Evolutionary conservation across 306 rosid species (phyloP).

Genomic region (Begonia fuchsioides): DNA sequence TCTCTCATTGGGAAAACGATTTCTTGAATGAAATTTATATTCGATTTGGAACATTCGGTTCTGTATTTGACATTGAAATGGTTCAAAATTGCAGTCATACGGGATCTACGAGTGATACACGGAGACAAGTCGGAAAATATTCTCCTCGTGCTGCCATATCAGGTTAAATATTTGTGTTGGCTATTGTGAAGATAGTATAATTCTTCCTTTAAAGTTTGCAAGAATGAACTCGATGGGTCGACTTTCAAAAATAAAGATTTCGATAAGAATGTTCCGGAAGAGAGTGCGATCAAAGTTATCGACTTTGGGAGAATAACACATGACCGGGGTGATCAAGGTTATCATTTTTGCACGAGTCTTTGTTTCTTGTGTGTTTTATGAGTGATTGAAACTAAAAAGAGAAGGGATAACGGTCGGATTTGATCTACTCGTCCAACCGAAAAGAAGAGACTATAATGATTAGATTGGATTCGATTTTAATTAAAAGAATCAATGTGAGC

Average conservation of each 20-base stretch:
- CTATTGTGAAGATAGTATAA: background rate
- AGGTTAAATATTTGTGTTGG: constrained; percentile 23
- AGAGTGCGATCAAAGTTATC: constrained; percentile 85
- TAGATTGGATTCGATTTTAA: no score
- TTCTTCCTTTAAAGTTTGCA: background rate
- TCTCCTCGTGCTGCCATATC: constrained; percentile 52
- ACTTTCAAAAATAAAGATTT: constrained; percentile 48
- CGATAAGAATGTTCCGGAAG: constrained; percentile 72
- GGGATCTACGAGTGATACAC: constrained; percentile 66
- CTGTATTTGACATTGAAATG: background rate
- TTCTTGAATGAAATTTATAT: no score
- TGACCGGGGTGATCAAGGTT: constrained; percentile 66
- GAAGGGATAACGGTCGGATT: no score
- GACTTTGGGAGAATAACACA: constrained; percentile 97
- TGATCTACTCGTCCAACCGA: no score
- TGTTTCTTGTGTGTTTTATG: background rate
- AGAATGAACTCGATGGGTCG: constrained; percentile 12
- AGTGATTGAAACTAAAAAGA: background rate
- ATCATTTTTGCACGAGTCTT: constrained; percentile 65
- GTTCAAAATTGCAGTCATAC: constrained; percentile 62
- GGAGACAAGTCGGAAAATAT: constrained; percentile 93
- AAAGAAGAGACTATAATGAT: no score
- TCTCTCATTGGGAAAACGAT: background rate
- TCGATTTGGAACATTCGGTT: background rate
- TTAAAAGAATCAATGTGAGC: no score